phyloP scores from a whole-genome alignment of 78 protist species.

The Ministeria vibrans region DNA sequence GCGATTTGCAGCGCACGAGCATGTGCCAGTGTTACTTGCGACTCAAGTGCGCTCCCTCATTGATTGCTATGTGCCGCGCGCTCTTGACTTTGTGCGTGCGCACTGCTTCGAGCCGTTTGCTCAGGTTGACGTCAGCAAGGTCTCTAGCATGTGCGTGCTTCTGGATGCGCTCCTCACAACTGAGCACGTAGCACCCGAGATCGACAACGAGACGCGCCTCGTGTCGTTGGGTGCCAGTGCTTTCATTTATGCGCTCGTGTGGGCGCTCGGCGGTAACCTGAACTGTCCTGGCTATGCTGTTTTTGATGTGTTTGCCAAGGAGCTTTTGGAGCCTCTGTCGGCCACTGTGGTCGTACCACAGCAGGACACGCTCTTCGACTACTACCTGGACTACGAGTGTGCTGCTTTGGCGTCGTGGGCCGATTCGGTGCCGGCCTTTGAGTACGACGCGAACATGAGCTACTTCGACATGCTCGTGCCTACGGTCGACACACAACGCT shows the following conservation, averaged over 20 bases:
- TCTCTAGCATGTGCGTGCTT: background rate
- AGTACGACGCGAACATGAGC: background rate
- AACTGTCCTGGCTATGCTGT: conserved; percentile 1
- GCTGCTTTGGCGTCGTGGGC: conserved; percentile 49
- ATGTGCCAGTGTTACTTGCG: too few relatives aligned
- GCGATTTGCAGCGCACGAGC: background rate
- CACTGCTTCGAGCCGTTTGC: conserved; percentile 8
- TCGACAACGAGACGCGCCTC: conserved; percentile 2
- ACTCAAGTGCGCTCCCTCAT: conserved; percentile 31
- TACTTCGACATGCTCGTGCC: conserved; percentile 37
- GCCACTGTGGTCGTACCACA: background rate
- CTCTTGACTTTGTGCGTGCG: conserved; percentile 4
- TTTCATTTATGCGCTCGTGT: background rate
- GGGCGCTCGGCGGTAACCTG: conserved; percentile 26
- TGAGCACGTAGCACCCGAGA: background rate
- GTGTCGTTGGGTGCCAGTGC: background rate
- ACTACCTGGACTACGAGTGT: conserved; percentile 1
- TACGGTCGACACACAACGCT: conserved; percentile 29
- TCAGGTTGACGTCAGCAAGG: background rate
- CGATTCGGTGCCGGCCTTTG: background rate
- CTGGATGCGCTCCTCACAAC: conserved; percentile 28
- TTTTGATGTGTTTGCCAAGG: conserved; percentile 43
- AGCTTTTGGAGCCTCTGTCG: conserved; percentile 14
- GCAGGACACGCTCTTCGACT: conserved; percentile 32
- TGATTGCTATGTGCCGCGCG: conserved; percentile 16